Evolutionary conservation across 179 eudicot genomes (phyloP), one percentile per base, ranked within the genome.

Genomic region (Spinacia oleracea): DNA sequence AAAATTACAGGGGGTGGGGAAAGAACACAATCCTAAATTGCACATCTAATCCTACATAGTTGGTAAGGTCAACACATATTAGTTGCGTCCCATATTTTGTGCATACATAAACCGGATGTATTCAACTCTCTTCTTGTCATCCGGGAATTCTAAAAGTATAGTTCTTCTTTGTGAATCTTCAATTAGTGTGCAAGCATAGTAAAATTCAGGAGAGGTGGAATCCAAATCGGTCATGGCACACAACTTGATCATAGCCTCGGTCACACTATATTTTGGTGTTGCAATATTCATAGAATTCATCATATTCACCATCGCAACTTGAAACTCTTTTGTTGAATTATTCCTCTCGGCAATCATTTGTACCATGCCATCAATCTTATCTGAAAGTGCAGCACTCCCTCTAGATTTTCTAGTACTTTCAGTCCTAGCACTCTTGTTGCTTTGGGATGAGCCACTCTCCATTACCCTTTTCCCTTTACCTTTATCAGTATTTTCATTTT

Each of bases 101-200:
- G 70, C 70, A 65, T 65, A 65, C 70, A 65, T 65, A 65, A 32
- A 34, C 4, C 69, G n/a, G 3, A 65, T 34, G 70, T 65, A 65
- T 11, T 34, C 42, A 16, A 65, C 43, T 32, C 43, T 16, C 0
- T 34, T 34, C 34, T 65, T 32, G 9, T 34, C 70, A 65, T 65
- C 23, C 23, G 45, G 25, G 1, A 65, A 34, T 8, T 65, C 25
- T 21, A 34, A 38, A 1, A 65, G 34, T 2, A 65, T 65, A 18
- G 70, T 65, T 23, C 25, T 32, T 31, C 32, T 59, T 65, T 65
- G 70, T 32, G 70, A 45, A 65, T 65, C 70, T 34, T 65, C 45
- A 65, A 65, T 34, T 3, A 34, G 70, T 32, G 70, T 65, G 9
- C 70, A 32, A 29, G 67, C 67, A 63, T 63, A 31, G 32, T 63